Evolutionary conservation across 2,329 filamentous ascomycete species (phyloP), one percentile per base, ranked within the genome.

Genomic region (Onygenales sp.): DNA sequence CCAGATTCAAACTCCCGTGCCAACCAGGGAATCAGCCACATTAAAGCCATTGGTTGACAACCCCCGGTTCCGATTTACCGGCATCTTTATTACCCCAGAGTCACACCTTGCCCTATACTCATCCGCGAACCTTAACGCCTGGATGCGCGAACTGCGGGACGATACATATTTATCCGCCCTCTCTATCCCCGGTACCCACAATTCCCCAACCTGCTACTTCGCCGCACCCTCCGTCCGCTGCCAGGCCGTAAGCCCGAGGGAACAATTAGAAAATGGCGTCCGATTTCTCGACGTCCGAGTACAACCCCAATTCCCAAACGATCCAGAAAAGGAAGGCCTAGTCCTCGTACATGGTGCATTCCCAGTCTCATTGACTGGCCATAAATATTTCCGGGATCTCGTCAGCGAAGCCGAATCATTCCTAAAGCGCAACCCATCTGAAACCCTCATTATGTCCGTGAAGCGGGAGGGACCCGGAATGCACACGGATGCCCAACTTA

Each of bases 261-360:
- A 85, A 51, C 93, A 98, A 70, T 82, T 98, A 32, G 77, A 84
- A 53, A 92, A 95, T 66, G 93, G 93, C 32, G 86, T 97, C 45
- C 88, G 93, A 50, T 97, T 96, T 76, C 84, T 98, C 60, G 93
- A 98, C 67, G 82, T 98, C 57, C 84, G 93, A 50, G 86, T 96
- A 1, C 84, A 87, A 61, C 82, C 83, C 1, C 74, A 78, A 33
- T 74, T 74, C 51, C 77, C 81, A 1, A 73, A 78, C 1, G 76
- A 86, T 51, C 66, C 72, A 0, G 75, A 77, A 57, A 80, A 81
- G 58, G 83, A 88, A 65, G 78, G 81, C 42, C 78, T 97, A 13
- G 75, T 84, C 52, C 86, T 98, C 33, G 92, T 97, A 4, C 93
- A 98, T 74, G 84, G 86, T 63, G 88, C 83, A 27, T 97, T 97